These are phyloP conservation scores for Pichia membranifaciens DNA, from an alignment of 805 yeast species.

Conservation along the genomic window DNA sequence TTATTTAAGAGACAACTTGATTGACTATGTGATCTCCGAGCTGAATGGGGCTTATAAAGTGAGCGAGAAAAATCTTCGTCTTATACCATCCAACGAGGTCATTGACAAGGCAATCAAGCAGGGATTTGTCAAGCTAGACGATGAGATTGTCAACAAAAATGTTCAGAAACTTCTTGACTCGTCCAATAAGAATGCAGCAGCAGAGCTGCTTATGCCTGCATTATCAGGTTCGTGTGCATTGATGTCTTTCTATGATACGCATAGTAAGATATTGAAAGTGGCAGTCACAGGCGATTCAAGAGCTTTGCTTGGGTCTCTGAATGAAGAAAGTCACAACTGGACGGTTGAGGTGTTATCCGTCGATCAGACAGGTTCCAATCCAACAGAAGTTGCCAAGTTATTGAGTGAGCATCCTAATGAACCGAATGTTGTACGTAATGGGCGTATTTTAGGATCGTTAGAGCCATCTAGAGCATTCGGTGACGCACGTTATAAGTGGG, in stretches of 20 bases:
- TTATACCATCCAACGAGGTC: slow-evolving; percentile 59
- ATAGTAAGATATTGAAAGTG: slow-evolving; percentile 63
- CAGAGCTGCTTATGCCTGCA: slow-evolving; percentile 83
- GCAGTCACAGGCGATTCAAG: slow-evolving; percentile 97
- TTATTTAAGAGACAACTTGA: slow-evolving; percentile 73
- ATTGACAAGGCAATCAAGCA: slow-evolving; percentile 74
- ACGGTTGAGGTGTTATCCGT: slow-evolving; percentile 78
- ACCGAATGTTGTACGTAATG: slow-evolving; percentile 73
- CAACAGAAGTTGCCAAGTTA: slow-evolving; percentile 77
- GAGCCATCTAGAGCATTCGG: slow-evolving; percentile 98
- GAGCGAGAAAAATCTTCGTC: slow-evolving; percentile 45
- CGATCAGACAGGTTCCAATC: slow-evolving; percentile 93
- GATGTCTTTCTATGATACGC: slow-evolving; percentile 78
- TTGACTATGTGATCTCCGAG: slow-evolving; percentile 71
- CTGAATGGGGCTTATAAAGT: slow-evolving; percentile 61
- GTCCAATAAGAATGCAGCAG: slow-evolving; percentile 61
- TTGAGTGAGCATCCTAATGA: slow-evolving; percentile 88
- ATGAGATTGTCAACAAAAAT: slow-evolving; percentile 75
- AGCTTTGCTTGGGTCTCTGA: slow-evolving; percentile 74
- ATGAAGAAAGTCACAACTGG: slow-evolving; percentile 61
- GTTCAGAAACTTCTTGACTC: slow-evolving; percentile 62
- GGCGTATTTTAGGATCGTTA: slow-evolving; percentile 85
- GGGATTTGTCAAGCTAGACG: slow-evolving; percentile 80
- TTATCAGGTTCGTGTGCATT: slow-evolving; percentile 93
- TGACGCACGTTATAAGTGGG: slow-evolving; percentile 89